Conservation (phyloP, 768 basidiomycete genomes). For the Bullera alba region DNA sequence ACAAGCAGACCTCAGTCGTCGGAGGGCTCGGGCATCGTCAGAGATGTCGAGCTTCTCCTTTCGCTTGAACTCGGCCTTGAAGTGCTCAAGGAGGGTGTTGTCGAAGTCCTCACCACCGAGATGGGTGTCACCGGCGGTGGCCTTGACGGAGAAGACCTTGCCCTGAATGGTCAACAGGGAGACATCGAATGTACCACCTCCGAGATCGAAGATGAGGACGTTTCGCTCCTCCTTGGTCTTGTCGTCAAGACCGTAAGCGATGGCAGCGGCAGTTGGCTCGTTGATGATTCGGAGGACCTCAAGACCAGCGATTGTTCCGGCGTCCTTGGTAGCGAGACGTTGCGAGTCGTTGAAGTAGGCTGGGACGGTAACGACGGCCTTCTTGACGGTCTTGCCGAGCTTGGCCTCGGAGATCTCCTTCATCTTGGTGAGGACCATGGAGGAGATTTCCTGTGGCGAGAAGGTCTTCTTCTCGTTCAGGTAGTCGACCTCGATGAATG, state of each 20-base stretch:
- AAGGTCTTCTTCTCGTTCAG: constrained; percentile 91
- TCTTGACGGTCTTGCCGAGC: constrained; percentile 95
- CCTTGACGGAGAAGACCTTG: constrained; percentile 79
- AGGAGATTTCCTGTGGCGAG: constrained; percentile 98
- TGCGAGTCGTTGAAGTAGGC: constrained; percentile 99
- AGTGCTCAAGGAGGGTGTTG: constrained; percentile 94
- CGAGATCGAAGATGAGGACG: constrained; percentile 98
- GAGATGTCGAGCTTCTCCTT: constrained; percentile 97
- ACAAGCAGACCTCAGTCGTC: constrained; percentile 91
- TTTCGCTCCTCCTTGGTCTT: constrained; percentile 93
- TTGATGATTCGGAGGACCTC: constrained; percentile 99
- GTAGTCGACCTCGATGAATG: constrained; percentile 89
- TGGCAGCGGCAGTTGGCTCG: constrained; percentile 98
- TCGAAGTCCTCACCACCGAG: constrained; percentile 99
- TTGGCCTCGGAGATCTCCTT: constrained; percentile 99
- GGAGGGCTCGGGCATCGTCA: constrained; percentile 90
- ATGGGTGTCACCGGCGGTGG: constrained; percentile 98
- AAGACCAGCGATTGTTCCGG: constrained; percentile 93
- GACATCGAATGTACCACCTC: constrained; percentile 99
- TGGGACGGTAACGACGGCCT: constrained; percentile 97
- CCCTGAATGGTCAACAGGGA: constrained; percentile 95
- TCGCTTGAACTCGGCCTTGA: constrained; percentile 98
- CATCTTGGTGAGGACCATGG: constrained; percentile 99
- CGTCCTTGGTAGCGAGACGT: constrained; percentile 98
- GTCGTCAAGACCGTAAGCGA: constrained; percentile 91